phyloP scores from a whole-genome alignment of 1,284 basidiomycete genomes.

The Tremellales sp. region DNA sequence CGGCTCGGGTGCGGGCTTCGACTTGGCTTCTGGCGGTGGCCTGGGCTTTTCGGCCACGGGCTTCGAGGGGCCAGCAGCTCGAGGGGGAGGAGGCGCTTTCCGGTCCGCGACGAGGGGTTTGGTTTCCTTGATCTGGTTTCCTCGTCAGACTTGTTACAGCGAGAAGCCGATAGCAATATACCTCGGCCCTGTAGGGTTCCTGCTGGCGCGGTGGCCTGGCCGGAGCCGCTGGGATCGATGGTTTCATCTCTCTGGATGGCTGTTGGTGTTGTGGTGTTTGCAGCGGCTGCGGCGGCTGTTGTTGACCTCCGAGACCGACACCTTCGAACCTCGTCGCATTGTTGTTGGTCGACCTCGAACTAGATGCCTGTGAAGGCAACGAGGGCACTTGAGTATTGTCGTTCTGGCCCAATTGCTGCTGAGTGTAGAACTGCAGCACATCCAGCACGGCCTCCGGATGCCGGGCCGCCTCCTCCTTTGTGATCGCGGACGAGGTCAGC shows the following conservation, averaged over 20 bases:
- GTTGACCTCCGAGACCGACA: conserved; percentile 70
- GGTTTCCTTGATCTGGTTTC: conserved; percentile 2
- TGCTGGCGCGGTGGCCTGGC: neutral
- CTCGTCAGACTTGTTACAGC: conserved; percentile 1
- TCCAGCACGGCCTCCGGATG: conserved; percentile 97
- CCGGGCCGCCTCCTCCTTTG: conserved; percentile 93
- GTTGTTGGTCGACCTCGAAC: conserved; percentile 24
- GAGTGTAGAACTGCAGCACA: conserved; percentile 97
- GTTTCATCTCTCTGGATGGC: too few species aligned
- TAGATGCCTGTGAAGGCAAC: conserved; percentile 55
- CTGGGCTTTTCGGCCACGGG: conserved; percentile 9
- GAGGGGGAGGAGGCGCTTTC: conserved; percentile 51
- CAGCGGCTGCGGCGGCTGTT: conserved; percentile 11
- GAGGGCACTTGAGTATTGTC: conserved; percentile 23
- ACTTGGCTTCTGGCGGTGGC: conserved; percentile 6
- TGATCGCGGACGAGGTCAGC: conserved; percentile 93
- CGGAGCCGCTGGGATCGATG: neutral
- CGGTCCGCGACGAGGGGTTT: conserved; percentile 35
- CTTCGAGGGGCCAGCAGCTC: conserved; percentile 37
- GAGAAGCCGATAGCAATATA: neutral
- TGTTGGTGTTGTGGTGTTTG: conserved; percentile 10
- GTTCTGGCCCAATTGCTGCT: conserved; percentile 66
- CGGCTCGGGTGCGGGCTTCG: conserved; percentile 13
- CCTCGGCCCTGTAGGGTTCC: conserved; percentile 4
- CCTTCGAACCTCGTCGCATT: conserved; percentile 72